Base-by-base conservation (phyloP, 495 filamentous ascomycete species). In the Thozetella sp. region DNA sequence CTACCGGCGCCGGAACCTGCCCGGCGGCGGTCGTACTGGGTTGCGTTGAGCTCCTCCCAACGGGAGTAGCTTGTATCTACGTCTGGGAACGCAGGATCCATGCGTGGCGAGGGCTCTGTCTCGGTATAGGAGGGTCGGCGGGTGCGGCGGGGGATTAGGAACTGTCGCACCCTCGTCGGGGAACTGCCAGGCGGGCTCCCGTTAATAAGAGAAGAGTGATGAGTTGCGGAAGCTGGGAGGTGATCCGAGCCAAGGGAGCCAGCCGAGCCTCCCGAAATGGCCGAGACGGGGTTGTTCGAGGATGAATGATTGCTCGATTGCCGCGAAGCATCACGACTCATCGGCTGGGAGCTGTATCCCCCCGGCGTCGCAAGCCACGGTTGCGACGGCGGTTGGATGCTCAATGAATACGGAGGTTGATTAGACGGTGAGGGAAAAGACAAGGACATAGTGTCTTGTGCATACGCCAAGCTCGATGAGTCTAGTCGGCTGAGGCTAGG, bases 261-360 rank as follows among this genome's bases (percentile, higher is more conserved):
- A 3, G 25, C 52, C 48, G 23, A 25, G n/a, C 25, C 46, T 48
- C 19, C 48, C 51, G 54, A 34, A 4, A 11, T 15, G 15, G 34
- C 40, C 20, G 67, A 57, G 11, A 66, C 54, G 17, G 50, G 13
- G 12, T 51, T 54, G 54, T 51, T 57, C 17, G 58, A 30, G 15
- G 61, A 30, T 2, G 66, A 63, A n/a, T 53, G 55, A 46, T 26
- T 54, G 17, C 43, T 51, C 0, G 66, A 66, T 15, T 51, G 58
- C 45, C 62, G 60, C 15, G 67, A 70, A 1, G 67, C 59, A 56
- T 81, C 59, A 26, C 81, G 77, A 0, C 82, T 80, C 80, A 86
- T 84, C 2, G 85, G 83, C 58, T 86, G 83, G n/a, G 81, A 83
- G 26, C 71, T 72, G 62, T 86, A 85, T 19, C 82, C 83, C 17